These are phyloP conservation scores for Rhynchosporium secalis DNA, from an alignment of 2,329 filamentous ascomycete species.

Conservation along the genomic window DNA sequence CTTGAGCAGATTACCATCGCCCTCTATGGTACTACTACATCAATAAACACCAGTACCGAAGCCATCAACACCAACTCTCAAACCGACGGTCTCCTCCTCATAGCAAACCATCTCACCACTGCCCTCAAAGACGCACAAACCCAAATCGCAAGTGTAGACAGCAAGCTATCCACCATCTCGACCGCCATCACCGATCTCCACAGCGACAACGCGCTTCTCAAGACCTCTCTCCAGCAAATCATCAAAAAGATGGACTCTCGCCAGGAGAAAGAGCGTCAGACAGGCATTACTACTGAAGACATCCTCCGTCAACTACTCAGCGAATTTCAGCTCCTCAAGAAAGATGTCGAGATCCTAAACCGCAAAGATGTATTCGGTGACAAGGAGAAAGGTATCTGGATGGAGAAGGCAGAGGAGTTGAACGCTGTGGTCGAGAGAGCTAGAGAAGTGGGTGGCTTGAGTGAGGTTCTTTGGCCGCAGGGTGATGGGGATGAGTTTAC, in stretches of 20 bases:
- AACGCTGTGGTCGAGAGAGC: background rate
- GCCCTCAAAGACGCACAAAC: conserved; percentile 1
- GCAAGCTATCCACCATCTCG: background rate
- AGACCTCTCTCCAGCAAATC: background rate
- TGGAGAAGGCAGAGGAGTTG: background rate
- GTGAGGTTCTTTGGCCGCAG: conserved; percentile 25
- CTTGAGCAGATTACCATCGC: background rate
- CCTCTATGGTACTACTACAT: background rate
- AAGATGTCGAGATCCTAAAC: background rate
- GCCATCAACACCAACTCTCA: background rate
- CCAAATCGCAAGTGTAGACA: background rate
- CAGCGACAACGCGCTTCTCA: background rate
- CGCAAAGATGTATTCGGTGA: background rate
- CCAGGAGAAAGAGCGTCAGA: no score
- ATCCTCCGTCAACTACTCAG: no score
- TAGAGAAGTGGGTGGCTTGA: conserved; percentile 14
- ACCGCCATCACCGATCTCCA: background rate
- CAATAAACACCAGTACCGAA: background rate
- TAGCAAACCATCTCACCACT: background rate
- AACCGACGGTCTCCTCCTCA: background rate
- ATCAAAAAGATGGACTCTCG: background rate
- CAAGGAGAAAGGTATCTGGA: background rate
- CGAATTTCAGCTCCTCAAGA: background rate
- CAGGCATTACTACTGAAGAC: no score
- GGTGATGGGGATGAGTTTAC: conserved; percentile 3